Conservation (phyloP, 306 rosid species). For the Parietaria judaica region DNA sequence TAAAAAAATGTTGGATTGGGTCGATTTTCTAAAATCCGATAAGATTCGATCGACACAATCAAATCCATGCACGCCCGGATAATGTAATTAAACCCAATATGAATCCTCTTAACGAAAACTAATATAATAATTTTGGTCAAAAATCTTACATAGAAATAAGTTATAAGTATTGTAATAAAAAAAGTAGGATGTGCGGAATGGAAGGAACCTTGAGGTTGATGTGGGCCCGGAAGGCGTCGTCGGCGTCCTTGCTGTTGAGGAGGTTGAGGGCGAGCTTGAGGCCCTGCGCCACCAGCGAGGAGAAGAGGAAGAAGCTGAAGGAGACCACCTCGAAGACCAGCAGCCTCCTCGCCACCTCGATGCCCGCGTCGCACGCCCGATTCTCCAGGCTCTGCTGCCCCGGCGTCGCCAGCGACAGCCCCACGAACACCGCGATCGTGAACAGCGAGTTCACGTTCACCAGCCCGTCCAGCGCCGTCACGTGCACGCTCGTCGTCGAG, state of each 20-base stretch:
- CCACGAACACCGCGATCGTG: slow-evolving; percentile 94
- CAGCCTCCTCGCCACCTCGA: slow-evolving; percentile 59
- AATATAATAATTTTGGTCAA: no score
- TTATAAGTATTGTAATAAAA: no score
- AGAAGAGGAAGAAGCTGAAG: slow-evolving; percentile 84
- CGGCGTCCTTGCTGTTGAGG: slow-evolving; percentile 63
- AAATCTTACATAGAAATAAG: no score
- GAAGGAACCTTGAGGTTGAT: slow-evolving; percentile 34
- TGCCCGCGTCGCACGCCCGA: slow-evolving; percentile 57
- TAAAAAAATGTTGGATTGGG: no score
- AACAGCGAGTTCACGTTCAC: slow-evolving; percentile 89
- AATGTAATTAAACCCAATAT: no score
- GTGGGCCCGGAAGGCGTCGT: slow-evolving; percentile 72
- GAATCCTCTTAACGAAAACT: no score
- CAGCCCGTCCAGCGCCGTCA: slow-evolving; percentile 76
- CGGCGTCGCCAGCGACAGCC: slow-evolving; percentile 59
- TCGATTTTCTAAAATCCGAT: no score
- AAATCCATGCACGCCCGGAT: no score
- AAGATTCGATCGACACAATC: no score
- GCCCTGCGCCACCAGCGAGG: slow-evolving; percentile 78
- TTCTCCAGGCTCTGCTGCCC: slow-evolving; percentile 62
- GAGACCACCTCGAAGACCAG: slow-evolving; percentile 81
- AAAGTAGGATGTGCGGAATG: no score
- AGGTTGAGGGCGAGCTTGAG: slow-evolving; percentile 75
- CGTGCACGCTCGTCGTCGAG: slow-evolving; percentile 74